phyloP scores from a whole-genome alignment of 1,139 yeast species.

The Candida gigantensis region DNA sequence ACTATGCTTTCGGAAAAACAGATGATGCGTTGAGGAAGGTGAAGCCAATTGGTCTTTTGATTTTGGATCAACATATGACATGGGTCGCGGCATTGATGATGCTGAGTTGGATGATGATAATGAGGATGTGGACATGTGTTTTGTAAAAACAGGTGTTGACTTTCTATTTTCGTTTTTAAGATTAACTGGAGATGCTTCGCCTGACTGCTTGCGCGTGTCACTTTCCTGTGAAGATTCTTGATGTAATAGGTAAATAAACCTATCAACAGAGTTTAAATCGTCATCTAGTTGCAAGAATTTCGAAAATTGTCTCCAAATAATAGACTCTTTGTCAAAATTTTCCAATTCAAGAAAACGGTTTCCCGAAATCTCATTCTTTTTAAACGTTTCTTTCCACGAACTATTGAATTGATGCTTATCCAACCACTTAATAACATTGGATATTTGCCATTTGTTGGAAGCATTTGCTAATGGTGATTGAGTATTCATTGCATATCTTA shows the following conservation, averaged over 20 bases:
- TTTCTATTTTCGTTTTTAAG: conserved; percentile 32
- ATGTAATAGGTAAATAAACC: conserved; percentile 48
- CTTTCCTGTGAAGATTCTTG: conserved; percentile 20
- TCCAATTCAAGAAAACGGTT: conserved; percentile 65
- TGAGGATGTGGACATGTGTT: conserved; percentile 27
- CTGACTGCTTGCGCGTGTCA: conserved; percentile 1
- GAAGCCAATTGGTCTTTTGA: conserved; percentile 42
- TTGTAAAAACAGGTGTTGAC: conserved; percentile 31
- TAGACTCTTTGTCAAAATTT: conserved; percentile 60
- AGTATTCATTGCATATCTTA: conserved; percentile 47
- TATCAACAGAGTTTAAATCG: conserved; percentile 50
- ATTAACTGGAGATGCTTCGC: conserved; percentile 8
- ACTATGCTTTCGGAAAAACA: conserved; percentile 60
- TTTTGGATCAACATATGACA: conserved; percentile 52
- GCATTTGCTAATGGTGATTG: conserved; percentile 26
- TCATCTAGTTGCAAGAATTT: conserved; percentile 38
- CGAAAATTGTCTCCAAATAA: conserved; percentile 50
- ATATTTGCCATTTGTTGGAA: conserved; percentile 59
- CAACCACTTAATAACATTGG: conserved; percentile 69
- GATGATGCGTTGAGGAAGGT: conserved; percentile 36
- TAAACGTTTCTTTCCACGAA: conserved; percentile 70
- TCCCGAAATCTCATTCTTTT: conserved; percentile 60
- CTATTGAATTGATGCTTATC: conserved; percentile 65
- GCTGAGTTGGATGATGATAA: conserved; percentile 24
- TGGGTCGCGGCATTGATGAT: conserved; percentile 14